These are phyloP conservation scores for Allomyces macrogynus DNA, from an alignment of 192 early-diverging fungal genomes.

Conservation along the genomic window DNA sequence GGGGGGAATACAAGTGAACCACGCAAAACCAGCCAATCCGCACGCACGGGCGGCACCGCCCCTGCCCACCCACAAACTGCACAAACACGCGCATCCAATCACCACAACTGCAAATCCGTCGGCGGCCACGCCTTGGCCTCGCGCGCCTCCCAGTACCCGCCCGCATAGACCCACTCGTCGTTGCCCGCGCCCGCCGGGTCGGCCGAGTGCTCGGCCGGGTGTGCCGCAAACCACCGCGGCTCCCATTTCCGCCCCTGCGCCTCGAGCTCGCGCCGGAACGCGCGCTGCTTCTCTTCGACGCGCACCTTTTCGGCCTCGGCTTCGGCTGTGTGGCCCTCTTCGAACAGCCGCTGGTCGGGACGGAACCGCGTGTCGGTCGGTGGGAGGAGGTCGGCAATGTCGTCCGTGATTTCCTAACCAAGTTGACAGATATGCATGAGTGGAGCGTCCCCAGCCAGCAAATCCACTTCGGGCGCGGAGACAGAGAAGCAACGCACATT, in stretches of 20 bases:
- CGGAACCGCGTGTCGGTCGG: conserved; percentile 81
- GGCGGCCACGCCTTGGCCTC: conserved; percentile 17
- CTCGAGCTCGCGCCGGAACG: conserved; percentile 53
- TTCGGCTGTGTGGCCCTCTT: conserved; percentile 54
- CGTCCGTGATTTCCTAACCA: conserved; percentile 47
- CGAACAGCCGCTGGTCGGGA: conserved; percentile 84
- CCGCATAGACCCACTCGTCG: conserved; percentile 60
- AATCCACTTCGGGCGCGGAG: too few species aligned
- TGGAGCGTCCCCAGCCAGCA: too few species aligned
- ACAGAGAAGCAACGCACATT: conserved; percentile 23
- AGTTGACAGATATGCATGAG: too few species aligned
- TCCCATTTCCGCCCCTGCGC: conserved; percentile 35
- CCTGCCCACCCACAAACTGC: too few species aligned
- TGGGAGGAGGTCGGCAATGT: conserved; percentile 39
- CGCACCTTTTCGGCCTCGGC: conserved; percentile 69
- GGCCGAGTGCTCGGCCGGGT: conserved; percentile 24
- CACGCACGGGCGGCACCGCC: too few species aligned
- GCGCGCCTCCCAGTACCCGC: conserved; percentile 61
- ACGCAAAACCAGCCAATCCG: too few species aligned
- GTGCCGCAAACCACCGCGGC: conserved; percentile 58
- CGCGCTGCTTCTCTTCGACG: conserved; percentile 79
- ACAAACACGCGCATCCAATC: too few species aligned
- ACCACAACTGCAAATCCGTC: too few species aligned
- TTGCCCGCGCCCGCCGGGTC: conserved; percentile 16
- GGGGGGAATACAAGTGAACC: too few species aligned